phyloP scores from a whole-genome alignment of 768 basidiomycete species.

The Lactarius hatsudake region DNA sequence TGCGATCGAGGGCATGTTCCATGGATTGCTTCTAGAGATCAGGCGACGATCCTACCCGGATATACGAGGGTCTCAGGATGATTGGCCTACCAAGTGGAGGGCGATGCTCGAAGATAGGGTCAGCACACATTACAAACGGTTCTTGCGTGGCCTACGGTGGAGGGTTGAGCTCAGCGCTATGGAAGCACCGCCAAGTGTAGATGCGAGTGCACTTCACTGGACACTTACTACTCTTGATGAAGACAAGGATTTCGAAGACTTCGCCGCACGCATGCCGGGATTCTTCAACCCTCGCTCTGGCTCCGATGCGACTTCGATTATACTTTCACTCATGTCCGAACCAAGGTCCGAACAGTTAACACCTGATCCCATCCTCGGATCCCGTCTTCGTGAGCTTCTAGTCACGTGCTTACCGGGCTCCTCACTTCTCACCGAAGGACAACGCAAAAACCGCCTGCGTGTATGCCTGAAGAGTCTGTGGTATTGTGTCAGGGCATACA shows the following conservation, averaged over 20 bases:
- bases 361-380: background rate
- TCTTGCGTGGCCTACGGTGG: background rate
- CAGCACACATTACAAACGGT: background rate
- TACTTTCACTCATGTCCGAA: background rate
- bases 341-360: background rate
- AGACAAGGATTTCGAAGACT: background rate
- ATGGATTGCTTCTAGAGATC: background rate
- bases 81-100: background rate
- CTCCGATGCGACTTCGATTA: background rate
- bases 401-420: background rate
- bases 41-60: background rate
- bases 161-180: background rate
- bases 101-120: background rate
- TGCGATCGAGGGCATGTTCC: background rate
- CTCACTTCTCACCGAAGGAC: background rate
- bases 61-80: fast-evolving
- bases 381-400: background rate
- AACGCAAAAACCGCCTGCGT: background rate
- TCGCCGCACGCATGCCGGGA: background rate
- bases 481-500: background rate
- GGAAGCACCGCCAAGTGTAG: background rate
- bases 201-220: background rate
- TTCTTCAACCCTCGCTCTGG: background rate
- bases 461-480: background rate
- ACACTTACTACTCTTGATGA: background rate